phyloP scores from a whole-genome alignment of 2,329 filamentous ascomycete genomes.

The Ilyonectria destructans region DNA sequence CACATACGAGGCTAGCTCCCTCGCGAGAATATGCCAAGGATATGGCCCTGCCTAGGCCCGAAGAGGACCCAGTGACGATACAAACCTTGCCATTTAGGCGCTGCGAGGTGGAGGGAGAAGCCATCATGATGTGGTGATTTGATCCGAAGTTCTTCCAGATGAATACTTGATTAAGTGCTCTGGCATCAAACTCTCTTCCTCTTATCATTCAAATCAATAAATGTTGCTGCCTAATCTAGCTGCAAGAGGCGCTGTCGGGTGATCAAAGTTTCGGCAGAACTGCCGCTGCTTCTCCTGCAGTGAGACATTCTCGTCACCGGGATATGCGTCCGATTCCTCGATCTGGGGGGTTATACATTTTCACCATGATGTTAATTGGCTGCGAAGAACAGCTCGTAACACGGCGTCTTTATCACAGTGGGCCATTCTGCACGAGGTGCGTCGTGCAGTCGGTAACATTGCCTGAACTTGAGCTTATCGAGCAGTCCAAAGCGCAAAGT shows the following conservation, averaged over 20 bases:
- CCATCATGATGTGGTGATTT: neutral
- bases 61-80: conserved; percentile 64
- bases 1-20: conserved; percentile 61
- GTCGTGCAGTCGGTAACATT: conserved; percentile 1
- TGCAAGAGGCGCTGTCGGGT: neutral
- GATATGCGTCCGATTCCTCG: neutral
- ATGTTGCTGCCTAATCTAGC: conserved; percentile 15
- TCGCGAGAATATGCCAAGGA: conserved; percentile 59
- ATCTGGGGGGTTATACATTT: neutral
- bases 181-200: neutral
- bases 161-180: neutral
- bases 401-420: neutral
- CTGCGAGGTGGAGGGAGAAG: neutral
- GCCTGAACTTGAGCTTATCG: neutral
- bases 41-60: conserved; percentile 64
- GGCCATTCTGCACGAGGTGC: neutral
- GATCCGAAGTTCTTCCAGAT: neutral
- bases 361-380: neutral
- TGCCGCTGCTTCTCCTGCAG: conserved; percentile 6
- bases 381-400: no score
- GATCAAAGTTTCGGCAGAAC: conserved; percentile 21
- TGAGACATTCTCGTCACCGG: neutral
- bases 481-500: neutral
- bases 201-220: neutral
- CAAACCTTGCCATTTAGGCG: conserved; percentile 50